Evolutionary conservation across 2,329 filamentous ascomycete species (phyloP).

Genomic region (Hansfordia pulvinata): DNA sequence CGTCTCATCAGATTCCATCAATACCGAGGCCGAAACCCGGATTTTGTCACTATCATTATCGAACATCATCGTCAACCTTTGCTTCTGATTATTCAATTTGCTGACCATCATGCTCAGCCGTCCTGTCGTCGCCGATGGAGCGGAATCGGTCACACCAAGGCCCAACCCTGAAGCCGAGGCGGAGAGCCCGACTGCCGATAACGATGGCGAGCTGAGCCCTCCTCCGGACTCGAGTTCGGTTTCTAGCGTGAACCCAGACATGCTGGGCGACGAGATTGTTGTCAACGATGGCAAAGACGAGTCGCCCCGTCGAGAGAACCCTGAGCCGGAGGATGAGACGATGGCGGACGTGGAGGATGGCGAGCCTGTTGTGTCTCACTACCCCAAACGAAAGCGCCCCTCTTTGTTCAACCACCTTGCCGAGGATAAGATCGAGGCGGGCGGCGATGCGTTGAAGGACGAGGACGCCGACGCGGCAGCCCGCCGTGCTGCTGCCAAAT

Average conservation of each 20-base stretch:
- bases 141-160: no score
- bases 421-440: constrained; percentile 30
- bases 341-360: constrained; percentile 28
- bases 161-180: constrained; percentile 20
- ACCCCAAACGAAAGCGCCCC: constrained; percentile 42
- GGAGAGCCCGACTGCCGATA: constrained; percentile 8
- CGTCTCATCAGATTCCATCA: no score
- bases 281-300: constrained; percentile 27
- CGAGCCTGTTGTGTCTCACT: constrained; percentile 21
- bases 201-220: constrained; percentile 29
- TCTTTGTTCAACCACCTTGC: constrained; percentile 34
- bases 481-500: constrained; percentile 12
- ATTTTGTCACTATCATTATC: no score
- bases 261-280: constrained; percentile 37
- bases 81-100: no score
- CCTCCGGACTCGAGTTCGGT: constrained; percentile 25
- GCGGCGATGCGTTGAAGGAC: constrained; percentile 15
- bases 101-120: no score
- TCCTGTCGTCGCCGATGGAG: constrained; percentile 7
- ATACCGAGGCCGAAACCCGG: no score
- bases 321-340: constrained; percentile 26
- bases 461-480: constrained; percentile 14
- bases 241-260: constrained; percentile 24
- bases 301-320: constrained; percentile 18
- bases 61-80: no score